A percentile compares a stretch with the other conserved stretches of the same genome.
Evolutionary conservation across 2,329 filamentous ascomycete genomes (phyloP).

Genomic region (Fusarium chaquense): DNA sequence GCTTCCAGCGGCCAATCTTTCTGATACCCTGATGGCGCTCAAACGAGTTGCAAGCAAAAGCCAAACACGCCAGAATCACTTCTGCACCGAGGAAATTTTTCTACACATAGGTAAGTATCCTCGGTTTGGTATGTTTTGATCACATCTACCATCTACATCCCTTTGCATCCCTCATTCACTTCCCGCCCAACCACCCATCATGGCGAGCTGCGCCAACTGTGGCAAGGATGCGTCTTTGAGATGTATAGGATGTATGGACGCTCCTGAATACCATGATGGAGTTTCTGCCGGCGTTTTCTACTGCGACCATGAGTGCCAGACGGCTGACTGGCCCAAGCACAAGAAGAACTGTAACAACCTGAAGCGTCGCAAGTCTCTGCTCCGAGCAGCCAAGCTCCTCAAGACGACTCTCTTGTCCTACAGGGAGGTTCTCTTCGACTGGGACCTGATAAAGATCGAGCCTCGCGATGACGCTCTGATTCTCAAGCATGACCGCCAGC

Average conservation of each 20-base stretch:
- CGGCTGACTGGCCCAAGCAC: slow-evolving; percentile 13
- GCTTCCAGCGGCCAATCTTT: too few relatives aligned
- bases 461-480: slow-evolving; percentile 4
- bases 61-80: neutral
- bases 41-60: neutral
- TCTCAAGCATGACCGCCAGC: slow-evolving; percentile 1
- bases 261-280: slow-evolving; percentile 28
- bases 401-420: slow-evolving; percentile 21
- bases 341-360: slow-evolving; percentile 17
- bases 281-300: slow-evolving; percentile 18
- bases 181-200: neutral
- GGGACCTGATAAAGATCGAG: slow-evolving; percentile 9
- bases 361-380: slow-evolving; percentile 13
- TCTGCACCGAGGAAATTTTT: neutral
- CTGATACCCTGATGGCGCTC: neutral
- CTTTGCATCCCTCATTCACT: neutral
- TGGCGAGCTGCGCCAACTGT: slow-evolving; percentile 22
- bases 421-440: slow-evolving; percentile 15
- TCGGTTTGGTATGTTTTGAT: neutral
- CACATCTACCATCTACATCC: neutral
- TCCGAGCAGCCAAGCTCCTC: slow-evolving; percentile 18
- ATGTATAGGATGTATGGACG: slow-evolving; percentile 10
- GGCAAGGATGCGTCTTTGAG: slow-evolving; percentile 2
- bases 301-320: slow-evolving; percentile 28
- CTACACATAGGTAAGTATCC: neutral